phyloP scores from a whole-genome alignment of 2,329 filamentous ascomycete species.

The Colletotrichum sp. region DNA sequence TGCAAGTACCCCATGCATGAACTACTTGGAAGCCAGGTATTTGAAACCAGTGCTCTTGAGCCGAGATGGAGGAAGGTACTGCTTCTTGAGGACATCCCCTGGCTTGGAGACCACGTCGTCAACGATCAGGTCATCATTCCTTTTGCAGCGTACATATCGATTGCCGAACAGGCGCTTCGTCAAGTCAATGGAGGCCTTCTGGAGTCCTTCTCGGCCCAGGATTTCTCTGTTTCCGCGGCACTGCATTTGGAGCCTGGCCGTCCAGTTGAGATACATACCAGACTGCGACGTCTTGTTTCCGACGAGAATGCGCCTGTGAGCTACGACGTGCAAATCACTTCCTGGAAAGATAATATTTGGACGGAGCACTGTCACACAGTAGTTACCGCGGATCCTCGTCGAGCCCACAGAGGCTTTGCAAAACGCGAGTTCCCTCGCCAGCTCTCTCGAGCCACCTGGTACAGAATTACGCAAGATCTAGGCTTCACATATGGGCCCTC shows the following conservation, averaged over 20 bases:
- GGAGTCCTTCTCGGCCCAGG: slow-evolving; percentile 25
- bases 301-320: slow-evolving; percentile 27
- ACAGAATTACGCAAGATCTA: slow-evolving; percentile 26
- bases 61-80: not conserved
- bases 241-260: slow-evolving; percentile 33
- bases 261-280: slow-evolving; percentile 35
- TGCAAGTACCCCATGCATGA: not conserved
- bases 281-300: slow-evolving; percentile 26
- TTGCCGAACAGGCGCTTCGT: not conserved
- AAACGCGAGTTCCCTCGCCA: not conserved
- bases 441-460: slow-evolving; percentile 20
- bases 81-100: not conserved
- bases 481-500: slow-evolving; percentile 35
- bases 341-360: slow-evolving; percentile 30
- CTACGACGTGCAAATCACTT: slow-evolving; percentile 36
- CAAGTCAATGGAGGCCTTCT: slow-evolving; percentile 13
- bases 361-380: slow-evolving; percentile 31
- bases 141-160: not conserved
- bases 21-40: not conserved
- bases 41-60: not conserved
- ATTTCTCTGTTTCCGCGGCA: slow-evolving; percentile 32
- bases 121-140: not conserved
- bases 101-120: not conserved
- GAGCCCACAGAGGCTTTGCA: slow-evolving; percentile 21
- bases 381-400: slow-evolving; percentile 2